phyloP scores from a whole-genome alignment of 768 basidiomycete genomes.

The Hericium coralloides region DNA sequence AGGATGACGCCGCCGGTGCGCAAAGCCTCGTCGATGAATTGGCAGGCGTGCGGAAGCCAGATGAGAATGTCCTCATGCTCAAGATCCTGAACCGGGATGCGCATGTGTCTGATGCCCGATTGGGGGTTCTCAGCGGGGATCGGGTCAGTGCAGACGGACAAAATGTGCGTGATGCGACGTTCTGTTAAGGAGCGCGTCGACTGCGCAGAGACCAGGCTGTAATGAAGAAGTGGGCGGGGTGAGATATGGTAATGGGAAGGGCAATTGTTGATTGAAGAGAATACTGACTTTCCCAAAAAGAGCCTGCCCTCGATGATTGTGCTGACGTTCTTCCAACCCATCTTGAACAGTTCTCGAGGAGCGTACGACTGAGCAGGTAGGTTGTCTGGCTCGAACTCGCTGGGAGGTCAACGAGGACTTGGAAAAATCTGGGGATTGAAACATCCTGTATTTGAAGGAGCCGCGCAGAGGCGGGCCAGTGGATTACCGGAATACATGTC shows the following conservation, averaged over 20 bases:
- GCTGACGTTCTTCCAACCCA: conserved; percentile 31
- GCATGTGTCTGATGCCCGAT: conserved; percentile 57
- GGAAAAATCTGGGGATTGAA: background rate
- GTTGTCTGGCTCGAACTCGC: background rate
- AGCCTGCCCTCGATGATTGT: conserved; percentile 56
- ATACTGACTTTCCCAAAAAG: conserved; percentile 69
- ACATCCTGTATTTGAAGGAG: conserved; percentile 1
- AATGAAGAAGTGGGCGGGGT: background rate
- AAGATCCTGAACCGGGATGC: conserved; percentile 34
- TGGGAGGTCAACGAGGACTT: background rate
- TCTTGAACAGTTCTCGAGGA: conserved; percentile 3
- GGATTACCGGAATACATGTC: background rate
- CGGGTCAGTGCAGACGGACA: conserved; percentile 61
- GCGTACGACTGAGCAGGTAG: background rate
- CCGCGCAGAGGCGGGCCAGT: background rate
- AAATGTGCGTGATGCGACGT: conserved; percentile 63
- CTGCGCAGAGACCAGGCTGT: conserved; percentile 55
- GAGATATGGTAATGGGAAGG: background rate
- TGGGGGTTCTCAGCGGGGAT: conserved; percentile 64
- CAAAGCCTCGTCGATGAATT: conserved; percentile 16
- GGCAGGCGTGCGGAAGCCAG: conserved; percentile 14
- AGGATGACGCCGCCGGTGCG: conserved; percentile 14
- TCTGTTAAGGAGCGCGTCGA: conserved; percentile 64
- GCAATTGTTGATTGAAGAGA: conserved; percentile 5
- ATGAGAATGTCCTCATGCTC: conserved; percentile 15